These are phyloP conservation scores for Penicillium chermesinum DNA, from an alignment of 495 filamentous ascomycete species.

Conservation along the genomic window DNA sequence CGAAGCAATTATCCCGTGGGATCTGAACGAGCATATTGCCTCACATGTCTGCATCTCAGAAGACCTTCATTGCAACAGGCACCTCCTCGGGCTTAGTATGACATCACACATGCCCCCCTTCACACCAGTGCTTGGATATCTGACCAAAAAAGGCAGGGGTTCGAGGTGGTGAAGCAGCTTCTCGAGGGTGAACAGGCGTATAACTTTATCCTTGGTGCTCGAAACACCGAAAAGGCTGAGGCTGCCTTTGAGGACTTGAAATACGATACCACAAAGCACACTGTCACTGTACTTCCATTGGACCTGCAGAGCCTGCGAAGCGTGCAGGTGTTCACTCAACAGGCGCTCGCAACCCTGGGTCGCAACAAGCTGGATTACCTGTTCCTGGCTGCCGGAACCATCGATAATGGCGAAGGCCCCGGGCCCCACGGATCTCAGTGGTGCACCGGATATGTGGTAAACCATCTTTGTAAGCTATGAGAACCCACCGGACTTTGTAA, in stretches of 20 bases:
- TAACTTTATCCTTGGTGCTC: conserved; percentile 26
- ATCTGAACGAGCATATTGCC: background rate
- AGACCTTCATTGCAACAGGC: conserved; percentile 25
- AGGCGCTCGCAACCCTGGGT: conserved; percentile 18
- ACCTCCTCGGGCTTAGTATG: conserved; percentile 28
- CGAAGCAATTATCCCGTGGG: too few species aligned
- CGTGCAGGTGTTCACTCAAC: conserved; percentile 22
- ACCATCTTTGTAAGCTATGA: conserved; percentile 24
- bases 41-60: conserved; percentile 11
- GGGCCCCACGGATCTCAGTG: conserved; percentile 26
- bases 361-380: conserved; percentile 13
- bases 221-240: conserved; percentile 16
- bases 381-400: conserved; percentile 20
- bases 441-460: conserved; percentile 23
- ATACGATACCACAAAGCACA: conserved; percentile 19
- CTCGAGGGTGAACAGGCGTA: conserved; percentile 21
- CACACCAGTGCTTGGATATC: background rate
- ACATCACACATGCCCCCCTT: background rate
- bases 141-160: conserved; percentile 19
- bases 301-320: conserved; percentile 21
- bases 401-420: conserved; percentile 17
- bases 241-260: conserved; percentile 19
- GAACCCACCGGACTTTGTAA: background rate
- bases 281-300: conserved; percentile 18
- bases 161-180: conserved; percentile 26